phyloP scores from a whole-genome alignment of 148 eudicot genomes.

The Chenopodium suecicum region DNA sequence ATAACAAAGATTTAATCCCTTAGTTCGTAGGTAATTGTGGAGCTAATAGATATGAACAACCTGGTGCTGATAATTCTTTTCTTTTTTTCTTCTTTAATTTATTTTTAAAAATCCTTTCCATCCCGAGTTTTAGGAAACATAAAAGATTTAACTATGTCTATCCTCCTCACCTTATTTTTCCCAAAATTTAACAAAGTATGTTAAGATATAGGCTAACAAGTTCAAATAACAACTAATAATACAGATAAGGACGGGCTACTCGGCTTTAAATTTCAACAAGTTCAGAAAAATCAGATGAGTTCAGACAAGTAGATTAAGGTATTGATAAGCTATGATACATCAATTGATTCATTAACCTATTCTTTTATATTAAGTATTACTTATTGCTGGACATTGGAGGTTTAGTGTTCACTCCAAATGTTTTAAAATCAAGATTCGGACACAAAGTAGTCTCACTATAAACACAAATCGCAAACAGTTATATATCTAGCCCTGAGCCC shows the following conservation, averaged over 20 bases:
- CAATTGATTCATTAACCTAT: neutral
- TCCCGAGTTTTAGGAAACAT: neutral
- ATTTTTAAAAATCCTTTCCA: too few relatives aligned
- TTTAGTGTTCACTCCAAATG: neutral
- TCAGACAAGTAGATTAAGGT: too few relatives aligned
- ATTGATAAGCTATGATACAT: neutral
- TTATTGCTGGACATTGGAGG: neutral
- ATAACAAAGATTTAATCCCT: too few relatives aligned
- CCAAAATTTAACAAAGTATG: neutral
- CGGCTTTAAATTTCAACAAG: too few relatives aligned
- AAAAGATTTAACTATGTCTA: neutral
- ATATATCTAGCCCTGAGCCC: too few relatives aligned
- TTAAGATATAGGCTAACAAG: too few relatives aligned
- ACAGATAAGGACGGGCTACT: too few relatives aligned
- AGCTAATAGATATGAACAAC: neutral
- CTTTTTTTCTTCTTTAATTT: too few relatives aligned
- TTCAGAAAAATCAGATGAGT: too few relatives aligned
- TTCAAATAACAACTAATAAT: too few relatives aligned
- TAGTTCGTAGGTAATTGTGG: too few relatives aligned
- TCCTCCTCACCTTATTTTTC: neutral
- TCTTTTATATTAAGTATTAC: neutral
- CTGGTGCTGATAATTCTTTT: neutral
- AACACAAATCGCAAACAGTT: neutral
- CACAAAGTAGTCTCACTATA: neutral
- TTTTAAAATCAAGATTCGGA: neutral